A percentile compares a stretch with the other conserved stretches of the same genome.
Evolutionary conservation across 352 stramenopile species (phyloP).

Genomic region (Globisporangium carolinianum): DNA sequence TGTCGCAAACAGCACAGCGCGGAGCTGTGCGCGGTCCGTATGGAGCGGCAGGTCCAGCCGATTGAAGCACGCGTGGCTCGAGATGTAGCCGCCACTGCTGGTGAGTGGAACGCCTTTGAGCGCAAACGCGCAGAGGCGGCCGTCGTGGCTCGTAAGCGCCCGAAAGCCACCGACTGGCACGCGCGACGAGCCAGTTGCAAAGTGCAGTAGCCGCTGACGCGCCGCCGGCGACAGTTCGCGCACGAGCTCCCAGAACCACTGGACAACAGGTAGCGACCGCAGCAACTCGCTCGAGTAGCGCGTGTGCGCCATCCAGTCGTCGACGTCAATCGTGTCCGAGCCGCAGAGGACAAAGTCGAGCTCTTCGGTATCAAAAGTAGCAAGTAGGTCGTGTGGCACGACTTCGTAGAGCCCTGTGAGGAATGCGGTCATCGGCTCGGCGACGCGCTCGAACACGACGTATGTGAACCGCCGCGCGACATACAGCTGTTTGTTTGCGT

Average conservation of each 20-base stretch:
- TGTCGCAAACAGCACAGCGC: conserved; percentile 45
- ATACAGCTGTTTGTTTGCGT: conserved; percentile 90
- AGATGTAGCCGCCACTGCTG: conserved; percentile 33
- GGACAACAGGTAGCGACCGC: conserved; percentile 18
- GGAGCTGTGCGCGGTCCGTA: conserved; percentile 77
- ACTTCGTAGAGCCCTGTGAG: conserved; percentile 92
- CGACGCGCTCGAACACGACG: conserved; percentile 82
- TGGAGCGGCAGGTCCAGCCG: conserved; percentile 95
- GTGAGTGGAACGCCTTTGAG: conserved; percentile 43
- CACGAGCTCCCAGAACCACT: conserved; percentile 83
- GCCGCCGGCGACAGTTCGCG: conserved; percentile 77
- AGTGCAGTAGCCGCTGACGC: conserved; percentile 61
- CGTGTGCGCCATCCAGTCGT: conserved; percentile 88
- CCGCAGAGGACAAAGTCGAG: conserved; percentile 93
- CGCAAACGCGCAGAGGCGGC: conserved; percentile 61
- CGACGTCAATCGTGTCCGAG: conserved; percentile 89
- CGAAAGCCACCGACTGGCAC: conserved; percentile 68
- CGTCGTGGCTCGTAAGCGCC: conserved; percentile 73
- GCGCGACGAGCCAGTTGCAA: conserved; percentile 73
- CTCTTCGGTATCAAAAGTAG: conserved; percentile 94
- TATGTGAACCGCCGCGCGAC: conserved; percentile 86
- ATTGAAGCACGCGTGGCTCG: conserved; percentile 76
- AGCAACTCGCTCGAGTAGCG: conserved; percentile 20
- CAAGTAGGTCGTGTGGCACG: conserved; percentile 83
- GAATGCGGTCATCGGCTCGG: conserved; percentile 63